Conservation (phyloP, 164 flowering plant genomes). For the Houttuynia cordata region DNA sequence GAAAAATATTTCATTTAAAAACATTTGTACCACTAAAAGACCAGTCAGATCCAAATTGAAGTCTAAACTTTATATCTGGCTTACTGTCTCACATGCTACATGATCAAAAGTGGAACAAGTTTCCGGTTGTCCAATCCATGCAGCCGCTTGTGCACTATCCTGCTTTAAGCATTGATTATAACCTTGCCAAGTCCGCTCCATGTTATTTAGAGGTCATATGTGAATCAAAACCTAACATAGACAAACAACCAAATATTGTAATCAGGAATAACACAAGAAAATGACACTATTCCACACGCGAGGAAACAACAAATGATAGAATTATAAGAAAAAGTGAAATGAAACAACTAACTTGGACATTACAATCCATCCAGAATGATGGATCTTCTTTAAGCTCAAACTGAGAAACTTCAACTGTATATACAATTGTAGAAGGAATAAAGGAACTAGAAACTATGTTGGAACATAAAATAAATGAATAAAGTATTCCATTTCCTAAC, state of each 20-base stretch:
- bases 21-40: too few species aligned
- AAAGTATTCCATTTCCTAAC: too few species aligned
- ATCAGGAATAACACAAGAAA: not conserved
- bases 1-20: not conserved
- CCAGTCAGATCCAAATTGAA: not conserved
- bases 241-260: not conserved
- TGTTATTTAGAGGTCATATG: slow-evolving; percentile 73
- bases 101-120: slow-evolving; percentile 88
- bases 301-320: not conserved
- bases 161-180: slow-evolving; percentile 85
- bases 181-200: slow-evolving; percentile 55
- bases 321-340: not conserved
- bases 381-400: slow-evolving; percentile 88
- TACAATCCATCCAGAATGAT: slow-evolving; percentile 97
- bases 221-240: slow-evolving; percentile 74
- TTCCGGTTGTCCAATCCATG: slow-evolving; percentile 94
- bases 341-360: slow-evolving; percentile 62
- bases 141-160: slow-evolving; percentile 73
- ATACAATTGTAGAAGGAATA: slow-evolving; percentile 34
- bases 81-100: slow-evolving; percentile 92
- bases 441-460: slow-evolving; percentile 46
- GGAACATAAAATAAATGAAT: too few species aligned
- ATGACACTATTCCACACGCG: not conserved
- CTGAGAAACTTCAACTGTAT: slow-evolving; percentile 83
- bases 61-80: slow-evolving; percentile 46